These are phyloP conservation scores for Rugosomyces carneus DNA, from an alignment of 1,284 basidiomycete species.

Conservation along the genomic window DNA sequence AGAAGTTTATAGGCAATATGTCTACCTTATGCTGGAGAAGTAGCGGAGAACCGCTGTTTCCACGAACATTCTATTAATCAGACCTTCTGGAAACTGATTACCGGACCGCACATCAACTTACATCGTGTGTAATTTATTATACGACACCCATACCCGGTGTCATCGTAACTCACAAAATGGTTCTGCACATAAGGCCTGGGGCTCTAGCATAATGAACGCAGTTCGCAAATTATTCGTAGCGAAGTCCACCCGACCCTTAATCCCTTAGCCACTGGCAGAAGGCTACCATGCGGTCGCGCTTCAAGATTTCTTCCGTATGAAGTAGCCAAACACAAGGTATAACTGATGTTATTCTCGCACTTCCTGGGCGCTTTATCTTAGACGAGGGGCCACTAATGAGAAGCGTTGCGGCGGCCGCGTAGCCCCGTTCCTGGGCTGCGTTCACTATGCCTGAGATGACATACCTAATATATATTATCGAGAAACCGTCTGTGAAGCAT, in stretches of 20 bases:
- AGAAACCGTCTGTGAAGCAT: not conserved
- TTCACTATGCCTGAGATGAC: not conserved
- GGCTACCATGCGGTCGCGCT: not conserved
- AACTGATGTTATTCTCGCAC: not conserved
- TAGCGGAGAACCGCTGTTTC: not conserved
- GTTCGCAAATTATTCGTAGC: too few species aligned
- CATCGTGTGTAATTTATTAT: not conserved
- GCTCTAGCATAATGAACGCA: too few species aligned
- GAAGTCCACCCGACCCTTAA: not conserved
- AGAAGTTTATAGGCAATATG: conserved; percentile 1
- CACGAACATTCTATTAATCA: not conserved
- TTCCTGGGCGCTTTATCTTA: not conserved
- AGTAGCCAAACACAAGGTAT: not conserved
- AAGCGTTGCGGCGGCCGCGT: not conserved
- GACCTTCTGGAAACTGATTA: conserved; percentile 1
- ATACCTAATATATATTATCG: not conserved
- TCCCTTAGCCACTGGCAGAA: not conserved
- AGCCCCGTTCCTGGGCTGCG: not conserved
- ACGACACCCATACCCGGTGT: not conserved
- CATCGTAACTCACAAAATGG: not conserved
- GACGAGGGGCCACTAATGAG: not conserved
- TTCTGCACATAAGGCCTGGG: not conserved
- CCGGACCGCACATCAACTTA: not conserved
- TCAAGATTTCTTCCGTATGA: not conserved
- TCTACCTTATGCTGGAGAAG: not conserved